Base-by-base conservation (phyloP, 176 grass and related monocot species). In the Chrysopogon serrulatus region DNA sequence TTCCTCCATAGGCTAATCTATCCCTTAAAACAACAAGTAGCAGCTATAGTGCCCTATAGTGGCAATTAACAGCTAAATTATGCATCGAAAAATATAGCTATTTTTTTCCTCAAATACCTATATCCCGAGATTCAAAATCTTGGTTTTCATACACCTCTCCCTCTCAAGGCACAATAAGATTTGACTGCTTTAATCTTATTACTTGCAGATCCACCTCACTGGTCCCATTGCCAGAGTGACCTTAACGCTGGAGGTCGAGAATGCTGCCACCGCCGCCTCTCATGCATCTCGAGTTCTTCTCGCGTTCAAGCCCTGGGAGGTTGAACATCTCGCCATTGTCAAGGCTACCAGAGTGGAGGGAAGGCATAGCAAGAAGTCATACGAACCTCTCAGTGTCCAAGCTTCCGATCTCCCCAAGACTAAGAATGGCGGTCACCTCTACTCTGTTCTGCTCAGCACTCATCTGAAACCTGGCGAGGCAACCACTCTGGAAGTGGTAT, bases 261-360 rank as follows among this genome's bases (percentile, higher is more conserved):
- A 98, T 90, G 71, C 44, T 31, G 89, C 85, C 30, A 8, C 60
- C 4, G 53, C 67, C 41, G 51, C 86, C 69, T 82, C 84, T 6
- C n/a, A n/a, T n/a, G 90, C 86, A 8, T 91, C 95, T 37, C 82
- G 87, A 57, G 87, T 95, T 63, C 67, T 93, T 49, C 53, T 98
- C 26, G 88, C 90, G 24, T 98, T 98, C 84, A 88, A 82, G 31
- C 89, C 83, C 30, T 71, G 37, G 32, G 90, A 98, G 47, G 85
- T 66, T 72, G 45, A 98, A 71, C 94, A 93, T 56, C 76, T 98
- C 6, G 87, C 95, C 3, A 82, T 92, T 71, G 68, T 98, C 67
- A 90, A 92, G 79, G 90, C 89, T 1, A 80, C 88, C 13, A 89
- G 72, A 76, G 65, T 24, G 15, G 92, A 98, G 73, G 90, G 90